Evolutionary conservation across 192 early-diverging fungal species (phyloP), one percentile per base, ranked within the genome.

Genomic region (Coemansia sp.): DNA sequence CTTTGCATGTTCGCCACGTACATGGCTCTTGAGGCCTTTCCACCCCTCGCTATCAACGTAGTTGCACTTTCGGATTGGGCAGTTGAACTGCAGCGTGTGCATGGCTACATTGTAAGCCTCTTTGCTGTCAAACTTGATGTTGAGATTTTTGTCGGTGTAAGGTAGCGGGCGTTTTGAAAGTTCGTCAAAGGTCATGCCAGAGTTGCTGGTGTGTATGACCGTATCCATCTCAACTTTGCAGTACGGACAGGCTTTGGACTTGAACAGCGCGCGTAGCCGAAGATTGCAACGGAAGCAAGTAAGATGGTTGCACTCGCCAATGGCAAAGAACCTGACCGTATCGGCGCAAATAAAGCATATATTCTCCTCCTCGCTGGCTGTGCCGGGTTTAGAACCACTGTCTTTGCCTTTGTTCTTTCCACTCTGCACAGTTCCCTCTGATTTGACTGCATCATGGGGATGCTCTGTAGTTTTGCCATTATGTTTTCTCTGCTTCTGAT

Each of bases 201-300:
- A 39, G 32, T 91, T 83, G 22, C 85, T 79, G 3, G 94, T 94
- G 71, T 90, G 93, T 8, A 96, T 86, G 43, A 98, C 89, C 2
- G 79, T 75, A n/a, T 80, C 77, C 60, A 92, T 88, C 32, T 94
- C 93, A 7, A 89, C 91, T 85, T 98, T 98, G 86, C 96, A 98
- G 72, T 90, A 89, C 41, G 93, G 89, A 71, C 96, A 98, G 22
- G 88, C 86, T 49, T 88, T 88, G 42, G 85, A 88, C 76, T 96
- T 91, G 76, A 96, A 96, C 14, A 98, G 78, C 16, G 93, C 91
- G 46, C 97, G 86, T 46, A 99, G 81, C 41, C 97, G 86, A 37
- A 99, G 81, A n/a, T 89, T 91, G 74, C 97, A 99, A 16, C 92
- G 75, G 65, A 96, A 94, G 77, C 97, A 99, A 1, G 93, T 91